Conservation (phyloP, 2,329 filamentous ascomycete species). For the Onygena corvina region DNA sequence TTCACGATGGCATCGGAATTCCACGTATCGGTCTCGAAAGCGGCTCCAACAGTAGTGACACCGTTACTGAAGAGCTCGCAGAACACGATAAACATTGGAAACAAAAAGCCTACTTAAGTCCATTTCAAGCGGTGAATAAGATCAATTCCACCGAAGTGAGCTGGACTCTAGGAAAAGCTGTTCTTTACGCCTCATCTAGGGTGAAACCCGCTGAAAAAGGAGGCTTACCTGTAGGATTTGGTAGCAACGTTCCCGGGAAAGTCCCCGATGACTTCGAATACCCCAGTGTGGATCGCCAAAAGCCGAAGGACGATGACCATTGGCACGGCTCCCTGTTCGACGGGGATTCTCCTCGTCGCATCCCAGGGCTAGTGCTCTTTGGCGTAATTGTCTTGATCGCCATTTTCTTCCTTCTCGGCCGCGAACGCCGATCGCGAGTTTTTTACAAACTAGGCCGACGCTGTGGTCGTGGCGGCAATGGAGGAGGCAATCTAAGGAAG, state of each 20-base stretch:
- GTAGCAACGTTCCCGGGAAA: constrained; percentile 58
- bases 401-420: constrained; percentile 63
- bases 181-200: constrained; percentile 86
- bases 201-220: constrained; percentile 53
- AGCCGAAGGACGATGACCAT: constrained; percentile 36
- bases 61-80: constrained; percentile 59
- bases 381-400: constrained; percentile 58
- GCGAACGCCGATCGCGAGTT: constrained; percentile 56
- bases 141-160: constrained; percentile 85
- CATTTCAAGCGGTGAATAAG: constrained; percentile 88
- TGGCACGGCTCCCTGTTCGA: constrained; percentile 54
- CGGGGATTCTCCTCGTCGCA: constrained; percentile 53
- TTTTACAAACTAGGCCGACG: constrained; percentile 42
- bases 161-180: constrained; percentile 95
- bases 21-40: constrained; percentile 71
- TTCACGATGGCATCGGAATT: constrained; percentile 91
- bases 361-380: constrained; percentile 66
- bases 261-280: constrained; percentile 71
- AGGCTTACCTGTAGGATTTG: constrained; percentile 75
- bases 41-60: constrained; percentile 43
- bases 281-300: constrained; percentile 24
- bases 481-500: constrained; percentile 18
- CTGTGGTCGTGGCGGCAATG: constrained; percentile 31
- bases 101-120: constrained; percentile 62
- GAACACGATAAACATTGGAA: constrained; percentile 47